phyloP scores from a whole-genome alignment of 78 protist species.

The Isochrysis galbana region DNA sequence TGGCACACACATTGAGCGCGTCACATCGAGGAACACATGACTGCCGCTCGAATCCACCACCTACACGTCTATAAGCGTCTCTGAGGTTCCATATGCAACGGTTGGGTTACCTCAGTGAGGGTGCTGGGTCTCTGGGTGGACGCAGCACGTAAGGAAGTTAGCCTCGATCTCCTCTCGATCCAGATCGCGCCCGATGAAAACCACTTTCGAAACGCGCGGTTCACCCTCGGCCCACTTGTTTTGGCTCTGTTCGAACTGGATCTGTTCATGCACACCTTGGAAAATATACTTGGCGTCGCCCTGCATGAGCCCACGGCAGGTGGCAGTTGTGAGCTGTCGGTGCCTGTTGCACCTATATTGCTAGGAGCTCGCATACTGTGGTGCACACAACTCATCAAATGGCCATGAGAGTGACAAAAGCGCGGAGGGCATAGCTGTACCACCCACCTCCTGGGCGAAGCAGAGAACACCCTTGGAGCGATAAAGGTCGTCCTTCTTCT shows the following conservation, averaged over 20 bases:
- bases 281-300: constrained; percentile 13
- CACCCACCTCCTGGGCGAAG: neutral
- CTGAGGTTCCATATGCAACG: no score
- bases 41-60: no score
- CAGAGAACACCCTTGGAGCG: constrained; percentile 39
- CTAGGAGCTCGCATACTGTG: no score
- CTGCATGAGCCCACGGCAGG: no score
- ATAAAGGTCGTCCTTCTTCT: constrained; percentile 31
- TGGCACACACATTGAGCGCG: no score
- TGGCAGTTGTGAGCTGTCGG: no score
- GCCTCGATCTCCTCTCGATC: neutral
- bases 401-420: no score
- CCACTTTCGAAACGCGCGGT: neutral
- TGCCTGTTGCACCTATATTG: no score
- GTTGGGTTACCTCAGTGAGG: neutral
- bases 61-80: no score
- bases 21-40: no score
- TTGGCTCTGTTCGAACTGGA: neutral
- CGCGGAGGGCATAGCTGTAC: no score
- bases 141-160: neutral
- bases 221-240: neutral
- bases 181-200: constrained; percentile 27
- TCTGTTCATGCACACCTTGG: constrained; percentile 41
- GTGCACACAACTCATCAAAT: no score
- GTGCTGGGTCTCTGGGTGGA: neutral